A percentile compares a stretch with the other conserved stretches of the same genome.
These are phyloP conservation scores for Blastocystis sp. DNA, from an alignment of 352 stramenopile species.

Conservation along the genomic window DNA sequence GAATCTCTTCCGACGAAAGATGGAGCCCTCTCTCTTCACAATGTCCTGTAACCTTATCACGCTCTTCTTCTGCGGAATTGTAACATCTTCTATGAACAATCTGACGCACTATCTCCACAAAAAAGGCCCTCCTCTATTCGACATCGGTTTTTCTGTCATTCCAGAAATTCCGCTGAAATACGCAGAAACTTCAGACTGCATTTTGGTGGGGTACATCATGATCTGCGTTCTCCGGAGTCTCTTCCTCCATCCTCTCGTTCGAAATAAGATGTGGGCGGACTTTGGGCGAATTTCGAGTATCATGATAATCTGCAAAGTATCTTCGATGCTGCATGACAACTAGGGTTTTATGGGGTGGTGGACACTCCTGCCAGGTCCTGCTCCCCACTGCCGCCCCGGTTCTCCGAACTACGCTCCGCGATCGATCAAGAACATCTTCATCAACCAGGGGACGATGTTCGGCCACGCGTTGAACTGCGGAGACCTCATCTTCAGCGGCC, in stretches of 20 bases:
- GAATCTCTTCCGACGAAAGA: constrained; percentile 38
- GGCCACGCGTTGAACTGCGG: constrained; percentile 51
- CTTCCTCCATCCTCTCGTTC: constrained; percentile 41
- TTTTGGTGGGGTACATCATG: constrained; percentile 51
- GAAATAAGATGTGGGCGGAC: constrained; percentile 61
- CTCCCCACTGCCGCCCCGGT: constrained; percentile 38
- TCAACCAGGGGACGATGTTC: constrained; percentile 55
- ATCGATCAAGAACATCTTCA: constrained; percentile 45
- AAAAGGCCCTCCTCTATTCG: constrained; percentile 18
- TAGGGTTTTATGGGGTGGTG: constrained; percentile 60
- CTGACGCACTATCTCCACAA: constrained; percentile 60
- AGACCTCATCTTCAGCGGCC: constrained; percentile 56
- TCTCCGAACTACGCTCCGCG: constrained; percentile 4
- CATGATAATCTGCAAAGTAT: constrained; percentile 61
- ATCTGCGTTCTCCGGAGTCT: constrained; percentile 20
- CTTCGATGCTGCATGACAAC: not conserved
- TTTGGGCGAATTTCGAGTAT: constrained; percentile 58
- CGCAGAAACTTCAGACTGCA: constrained; percentile 20
- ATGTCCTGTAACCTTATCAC: constrained; percentile 52
- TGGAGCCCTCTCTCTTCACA: constrained; percentile 29
- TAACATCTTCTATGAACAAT: constrained; percentile 52
- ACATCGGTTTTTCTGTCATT: constrained; percentile 48
- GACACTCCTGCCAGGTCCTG: constrained; percentile 56
- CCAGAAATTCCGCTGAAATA: constrained; percentile 42
- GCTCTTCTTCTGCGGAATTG: constrained; percentile 45